These are phyloP conservation scores for Lactifluus piperatus DNA, from an alignment of 768 basidiomycete genomes.

Conservation along the genomic window DNA sequence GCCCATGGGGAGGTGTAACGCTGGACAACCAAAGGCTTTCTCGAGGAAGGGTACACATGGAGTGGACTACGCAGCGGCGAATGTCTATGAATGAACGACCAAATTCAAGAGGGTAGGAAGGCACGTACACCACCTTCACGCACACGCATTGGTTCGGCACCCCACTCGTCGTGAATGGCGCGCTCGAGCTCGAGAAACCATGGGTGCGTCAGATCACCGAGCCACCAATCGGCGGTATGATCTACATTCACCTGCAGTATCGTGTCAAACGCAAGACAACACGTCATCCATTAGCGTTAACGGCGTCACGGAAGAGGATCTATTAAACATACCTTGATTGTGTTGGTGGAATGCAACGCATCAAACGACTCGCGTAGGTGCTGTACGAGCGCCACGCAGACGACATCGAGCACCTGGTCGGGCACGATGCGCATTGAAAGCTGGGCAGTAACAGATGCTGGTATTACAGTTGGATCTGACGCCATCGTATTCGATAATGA, in stretches of 20 bases:
- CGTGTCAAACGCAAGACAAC: not conserved
- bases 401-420: constrained; percentile 72
- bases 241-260: constrained; percentile 57
- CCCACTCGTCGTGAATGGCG: constrained; percentile 84
- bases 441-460: constrained; percentile 71
- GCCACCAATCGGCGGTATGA: constrained; percentile 93
- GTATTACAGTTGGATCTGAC: constrained; percentile 82
- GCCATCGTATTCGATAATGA: not conserved
- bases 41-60: constrained; percentile 93
- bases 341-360: constrained; percentile 56
- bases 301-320: not conserved
- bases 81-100: not conserved
- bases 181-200: constrained; percentile 84
- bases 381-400: constrained; percentile 50
- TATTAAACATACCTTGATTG: constrained; percentile 45
- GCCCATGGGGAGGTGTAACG: constrained; percentile 90
- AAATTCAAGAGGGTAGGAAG: not conserved
- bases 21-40: constrained; percentile 81
- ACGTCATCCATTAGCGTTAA: not conserved
- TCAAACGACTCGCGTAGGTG: constrained; percentile 55
- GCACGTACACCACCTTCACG: constrained; percentile 81
- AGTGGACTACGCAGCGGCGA: constrained; percentile 52
- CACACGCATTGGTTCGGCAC: constrained; percentile 73
- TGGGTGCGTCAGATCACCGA: constrained; percentile 74
- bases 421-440: constrained; percentile 92